These are phyloP conservation scores for Eucalyptus curtisii DNA, from an alignment of 345 rosid genomes.

Conservation along the genomic window DNA sequence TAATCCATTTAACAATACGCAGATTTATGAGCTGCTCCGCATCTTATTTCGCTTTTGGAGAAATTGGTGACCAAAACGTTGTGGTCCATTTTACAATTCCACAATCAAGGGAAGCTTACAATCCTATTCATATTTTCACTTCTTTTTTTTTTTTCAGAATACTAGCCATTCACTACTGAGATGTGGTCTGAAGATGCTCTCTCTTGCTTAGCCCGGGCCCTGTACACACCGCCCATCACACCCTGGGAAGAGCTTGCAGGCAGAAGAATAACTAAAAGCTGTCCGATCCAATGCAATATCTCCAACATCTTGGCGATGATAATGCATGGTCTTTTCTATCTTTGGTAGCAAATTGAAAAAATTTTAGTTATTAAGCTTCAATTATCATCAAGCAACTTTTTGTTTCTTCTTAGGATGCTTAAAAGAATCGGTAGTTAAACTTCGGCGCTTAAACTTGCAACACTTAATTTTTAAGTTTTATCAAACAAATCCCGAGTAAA, in stretches of 20 bases:
- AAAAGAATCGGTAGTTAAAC: not conserved
- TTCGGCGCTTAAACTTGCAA: not conserved
- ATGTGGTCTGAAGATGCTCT: too few relatives aligned
- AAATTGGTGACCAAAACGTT: not conserved
- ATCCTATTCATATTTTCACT: not conserved
- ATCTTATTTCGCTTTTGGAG: not conserved
- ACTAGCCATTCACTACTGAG: not conserved
- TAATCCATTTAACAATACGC: not conserved
- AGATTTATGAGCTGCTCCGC: not conserved
- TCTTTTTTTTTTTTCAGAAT: not conserved
- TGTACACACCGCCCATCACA: too few relatives aligned
- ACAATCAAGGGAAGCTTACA: not conserved
- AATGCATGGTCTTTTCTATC: not conserved
- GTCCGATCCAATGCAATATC: too few relatives aligned
- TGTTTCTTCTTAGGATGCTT: not conserved
- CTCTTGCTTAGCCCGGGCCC: too few relatives aligned
- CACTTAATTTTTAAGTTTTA: not conserved
- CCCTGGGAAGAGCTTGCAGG: too few relatives aligned
- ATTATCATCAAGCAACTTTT: not conserved
- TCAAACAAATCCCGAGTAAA: not conserved
- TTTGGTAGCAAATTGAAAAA: not conserved
- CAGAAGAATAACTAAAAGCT: too few relatives aligned
- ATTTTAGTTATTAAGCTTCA: fast-evolving
- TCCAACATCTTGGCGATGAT: not conserved
- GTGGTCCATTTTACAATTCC: not conserved